Base-by-base conservation (phyloP, 1,284 basidiomycete genomes). In the Rhodotorula sp. region DNA sequence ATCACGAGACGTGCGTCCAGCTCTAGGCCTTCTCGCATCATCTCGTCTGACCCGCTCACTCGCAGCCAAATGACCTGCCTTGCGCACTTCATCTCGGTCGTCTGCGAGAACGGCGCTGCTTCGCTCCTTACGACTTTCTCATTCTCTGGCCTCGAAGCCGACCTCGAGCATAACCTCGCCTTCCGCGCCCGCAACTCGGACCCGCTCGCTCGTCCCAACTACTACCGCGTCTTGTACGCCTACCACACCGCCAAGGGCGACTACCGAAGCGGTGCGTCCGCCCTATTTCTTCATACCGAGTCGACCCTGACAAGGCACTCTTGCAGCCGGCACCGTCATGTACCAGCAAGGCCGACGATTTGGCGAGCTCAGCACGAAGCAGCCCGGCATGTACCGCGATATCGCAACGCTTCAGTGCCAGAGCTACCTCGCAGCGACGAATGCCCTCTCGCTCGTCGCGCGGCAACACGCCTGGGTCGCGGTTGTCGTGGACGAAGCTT, bases 161-260 rank as follows among this genome's bases (percentile, higher is more conserved):
- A 96, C 78, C 90, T 99, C 34, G 94, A 97, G 82, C 87, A 87
- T 62, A 88, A 90, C 26, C 83, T 99, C 58, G 87, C 89, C 52
- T 98, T 96, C 84, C 96, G 97, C 81, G 92, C 93, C 16, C 87
- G 94, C 70, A 96, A 98, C 80, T 90, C 89, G 28, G 91, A 98
- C 81, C 93, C 95, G 56, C 86, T 91, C 62, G 83, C 88, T 53
- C 85, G 84, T 54, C 94, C 94, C 0, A 89, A 89, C 78, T 99
- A 97, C 83, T 91, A 93, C 60, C 86, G 88, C 75, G 91, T 99
- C 67, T 82, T 99, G n/a, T 97, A 98, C 82, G 89, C 92, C 59
- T 99, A 94, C 91, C 89, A 92, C 80, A 87, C 89, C 72, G 85
- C 86, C 62, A 84, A 90, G 79, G 90, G 90, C 46, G 92, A 96